Base-by-base conservation (phyloP, 805 yeast genomes). In the Saccharomycopsis selenospora region DNA sequence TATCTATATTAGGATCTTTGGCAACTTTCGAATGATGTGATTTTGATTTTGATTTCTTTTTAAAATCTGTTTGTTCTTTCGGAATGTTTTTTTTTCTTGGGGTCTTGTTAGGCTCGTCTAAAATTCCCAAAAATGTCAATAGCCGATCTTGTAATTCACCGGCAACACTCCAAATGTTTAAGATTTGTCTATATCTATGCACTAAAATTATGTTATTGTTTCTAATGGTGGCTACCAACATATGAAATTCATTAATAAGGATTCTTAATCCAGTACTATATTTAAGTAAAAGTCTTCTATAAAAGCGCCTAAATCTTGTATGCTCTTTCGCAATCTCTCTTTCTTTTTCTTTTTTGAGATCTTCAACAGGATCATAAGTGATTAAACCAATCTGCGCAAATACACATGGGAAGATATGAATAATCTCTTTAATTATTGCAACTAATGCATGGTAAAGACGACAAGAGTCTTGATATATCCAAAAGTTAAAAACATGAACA, bases 351-450 rank as follows among this genome's bases (percentile, higher is more conserved):
- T 40, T 45, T 18, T 23, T 36, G 4, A 47, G 25, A 4, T 45
- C 42, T n/a, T 50, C 43, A 17, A 52, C 36, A 17, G 53, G 48
- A n/a, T 45, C 47, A 18, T 52, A 50, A 7, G 25, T 24, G 3
- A 52, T 41, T 3, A 52, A 7, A 3, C 55, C 55, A 26, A 53
- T 5, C 28, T 53, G 56, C 13, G 48, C 52, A 3, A 50, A 29
- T 10, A 53, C 53, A 40, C 56, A 53, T 2, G 54, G 56, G n/a
- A 50, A 24, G 3, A 53, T 48, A 29, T 53, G 56, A 14, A 47
- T n/a, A 2, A 53, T 8, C 26, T 53, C 56, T 8, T 23, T 27
- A 4, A 29, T 14, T 2, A 42, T 14, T 13, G 24, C 28, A 20
- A 14, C n/a, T 13, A 18, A 7, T 10, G 25, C 36, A 13, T 26